phyloP scores from a whole-genome alignment of 306 rosid species.

The Pterocarpus macrocarpus region DNA sequence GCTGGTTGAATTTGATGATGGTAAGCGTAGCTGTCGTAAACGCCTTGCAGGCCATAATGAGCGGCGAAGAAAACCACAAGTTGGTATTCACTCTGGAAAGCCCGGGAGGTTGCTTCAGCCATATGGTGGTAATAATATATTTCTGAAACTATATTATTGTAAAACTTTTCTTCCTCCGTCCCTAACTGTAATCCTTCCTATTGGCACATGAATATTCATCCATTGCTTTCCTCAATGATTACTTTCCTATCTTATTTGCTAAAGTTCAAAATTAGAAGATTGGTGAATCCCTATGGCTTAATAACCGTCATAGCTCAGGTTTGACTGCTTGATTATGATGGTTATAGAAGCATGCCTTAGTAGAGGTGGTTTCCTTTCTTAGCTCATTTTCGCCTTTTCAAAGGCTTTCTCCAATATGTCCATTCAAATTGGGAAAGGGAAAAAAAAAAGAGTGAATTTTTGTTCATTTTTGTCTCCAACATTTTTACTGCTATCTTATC shows the following conservation, averaged over 20 bases:
- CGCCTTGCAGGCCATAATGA: conserved; percentile 96
- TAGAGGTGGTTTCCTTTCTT: background rate
- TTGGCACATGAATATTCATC: background rate
- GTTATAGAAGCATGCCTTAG: conserved; percentile 25
- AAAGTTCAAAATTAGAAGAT: conserved; percentile 27
- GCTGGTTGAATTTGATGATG: conserved; percentile 92
- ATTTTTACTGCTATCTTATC: background rate
- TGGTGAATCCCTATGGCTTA: background rate
- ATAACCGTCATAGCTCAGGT: background rate
- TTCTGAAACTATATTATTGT: conserved; percentile 17
- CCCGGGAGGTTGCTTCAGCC: conserved; percentile 73
- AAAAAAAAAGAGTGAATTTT: background rate
- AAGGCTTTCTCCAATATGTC: background rate
- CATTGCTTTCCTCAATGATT: conserved; percentile 1
- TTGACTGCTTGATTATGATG: conserved; percentile 12
- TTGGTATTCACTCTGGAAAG: conserved; percentile 63
- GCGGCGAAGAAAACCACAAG: conserved; percentile 89
- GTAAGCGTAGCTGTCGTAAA: conserved; percentile 97
- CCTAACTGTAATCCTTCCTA: background rate
- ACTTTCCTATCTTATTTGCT: conserved; percentile 12
- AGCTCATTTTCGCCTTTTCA: conserved; percentile 23
- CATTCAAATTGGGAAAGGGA: background rate
- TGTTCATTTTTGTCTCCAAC: too few species aligned
- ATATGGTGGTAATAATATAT: conserved; percentile 61
- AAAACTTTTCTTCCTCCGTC: background rate